These are phyloP conservation scores for Hypoxylon sp. DNA, from an alignment of 2,329 filamentous ascomycete genomes.

Conservation along the genomic window DNA sequence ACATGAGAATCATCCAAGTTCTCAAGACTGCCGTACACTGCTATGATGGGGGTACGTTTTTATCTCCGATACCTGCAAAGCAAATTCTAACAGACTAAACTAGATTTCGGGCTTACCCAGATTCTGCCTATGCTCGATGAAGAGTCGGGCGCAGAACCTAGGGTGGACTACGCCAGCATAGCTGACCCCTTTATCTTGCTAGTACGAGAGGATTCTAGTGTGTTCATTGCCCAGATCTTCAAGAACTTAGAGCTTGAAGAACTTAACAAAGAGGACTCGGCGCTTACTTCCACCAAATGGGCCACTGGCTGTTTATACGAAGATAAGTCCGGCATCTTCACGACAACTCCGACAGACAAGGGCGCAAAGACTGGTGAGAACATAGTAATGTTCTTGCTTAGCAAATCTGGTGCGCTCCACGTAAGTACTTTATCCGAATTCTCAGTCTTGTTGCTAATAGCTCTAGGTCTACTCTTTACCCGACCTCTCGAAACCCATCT, in stretches of 20 bases:
- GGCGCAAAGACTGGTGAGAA: slow-evolving; percentile 54
- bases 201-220: slow-evolving; percentile 82
- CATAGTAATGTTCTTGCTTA: slow-evolving; percentile 80
- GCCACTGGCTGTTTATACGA: slow-evolving; percentile 83
- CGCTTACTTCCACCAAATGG: slow-evolving; percentile 74
- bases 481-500: slow-evolving; percentile 75
- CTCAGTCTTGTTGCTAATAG: slow-evolving; percentile 25
- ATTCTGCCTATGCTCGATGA: slow-evolving; percentile 95
- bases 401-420: slow-evolving; percentile 75
- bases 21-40: slow-evolving; percentile 86
- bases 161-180: slow-evolving; percentile 82
- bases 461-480: slow-evolving; percentile 79
- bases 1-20: slow-evolving; percentile 85
- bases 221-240: slow-evolving; percentile 81
- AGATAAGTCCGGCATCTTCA: slow-evolving; percentile 68
- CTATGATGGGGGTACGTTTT: slow-evolving; percentile 82
- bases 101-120: slow-evolving; percentile 86
- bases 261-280: slow-evolving; percentile 68
- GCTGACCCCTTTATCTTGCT: slow-evolving; percentile 86
- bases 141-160: slow-evolving; percentile 81
- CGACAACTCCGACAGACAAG: slow-evolving; percentile 52
- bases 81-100: slow-evolving; percentile 23
- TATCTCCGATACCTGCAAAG: slow-evolving; percentile 2
- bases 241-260: slow-evolving; percentile 86
- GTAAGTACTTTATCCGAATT: slow-evolving; percentile 58